A percentile compares a stretch with the other conserved stretches of the same genome.
Conservation (phyloP, 441 rosid species). For the Erysimum pusillum region DNA sequence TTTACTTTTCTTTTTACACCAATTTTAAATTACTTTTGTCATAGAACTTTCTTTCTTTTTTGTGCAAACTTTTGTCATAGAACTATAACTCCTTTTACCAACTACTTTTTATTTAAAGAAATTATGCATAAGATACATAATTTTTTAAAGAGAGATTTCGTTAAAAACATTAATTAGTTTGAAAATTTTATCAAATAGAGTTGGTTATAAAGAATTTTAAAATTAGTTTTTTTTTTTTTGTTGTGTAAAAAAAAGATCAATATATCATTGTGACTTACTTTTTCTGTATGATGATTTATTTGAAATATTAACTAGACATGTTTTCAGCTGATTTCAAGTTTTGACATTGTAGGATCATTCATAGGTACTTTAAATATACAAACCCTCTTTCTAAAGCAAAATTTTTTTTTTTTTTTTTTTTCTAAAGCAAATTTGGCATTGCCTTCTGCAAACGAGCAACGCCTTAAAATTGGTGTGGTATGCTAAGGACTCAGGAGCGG, state of each 20-base stretch:
- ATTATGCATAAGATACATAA: background rate
- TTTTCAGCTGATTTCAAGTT: background rate
- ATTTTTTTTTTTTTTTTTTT: too few species aligned
- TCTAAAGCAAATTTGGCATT: background rate
- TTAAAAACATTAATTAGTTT: background rate
- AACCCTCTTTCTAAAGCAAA: background rate
- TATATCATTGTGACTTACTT: background rate
- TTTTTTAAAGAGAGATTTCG: background rate
- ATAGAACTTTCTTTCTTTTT: too few species aligned
- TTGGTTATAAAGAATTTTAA: background rate
- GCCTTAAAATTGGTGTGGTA: background rate
- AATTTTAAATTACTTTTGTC: constrained; percentile 3
- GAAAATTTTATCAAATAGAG: background rate
- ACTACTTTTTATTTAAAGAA: constrained; percentile 26
- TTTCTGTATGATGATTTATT: background rate
- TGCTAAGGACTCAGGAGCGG: background rate
- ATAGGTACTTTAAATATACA: background rate
- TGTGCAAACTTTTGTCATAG: constrained; percentile 28
- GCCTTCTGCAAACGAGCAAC: background rate
- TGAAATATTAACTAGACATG: background rate
- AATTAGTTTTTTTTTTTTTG: background rate
- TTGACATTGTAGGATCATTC: background rate
- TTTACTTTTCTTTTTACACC: background rate
- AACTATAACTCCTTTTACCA: constrained; percentile 36
- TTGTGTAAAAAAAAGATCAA: background rate